Evolutionary conservation across 2,329 filamentous ascomycete genomes (phyloP).

Genomic region (Fusarium sp.): DNA sequence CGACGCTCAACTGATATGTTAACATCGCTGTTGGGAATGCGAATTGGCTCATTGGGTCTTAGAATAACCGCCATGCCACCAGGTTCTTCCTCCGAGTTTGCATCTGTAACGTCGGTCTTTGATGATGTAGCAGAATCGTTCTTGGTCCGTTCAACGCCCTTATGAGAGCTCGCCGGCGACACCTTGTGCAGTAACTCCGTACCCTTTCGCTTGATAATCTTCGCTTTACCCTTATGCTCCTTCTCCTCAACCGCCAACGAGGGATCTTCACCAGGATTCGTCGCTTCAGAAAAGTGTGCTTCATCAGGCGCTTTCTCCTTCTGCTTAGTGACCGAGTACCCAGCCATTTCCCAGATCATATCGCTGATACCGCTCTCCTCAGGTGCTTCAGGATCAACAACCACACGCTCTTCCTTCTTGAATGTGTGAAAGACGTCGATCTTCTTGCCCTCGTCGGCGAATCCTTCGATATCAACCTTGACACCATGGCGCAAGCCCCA

Average conservation of each 20-base stretch:
- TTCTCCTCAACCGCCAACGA: conserved; percentile 16
- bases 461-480: conserved; percentile 87
- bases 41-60: conserved; percentile 74
- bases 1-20: conserved; percentile 91
- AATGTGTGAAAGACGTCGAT: conserved; percentile 90
- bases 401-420: conserved; percentile 74
- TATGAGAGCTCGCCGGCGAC: conserved; percentile 37
- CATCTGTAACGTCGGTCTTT: conserved; percentile 34
- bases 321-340: conserved; percentile 49
- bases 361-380: conserved; percentile 63
- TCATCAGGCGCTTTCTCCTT: conserved; percentile 54
- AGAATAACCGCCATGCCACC: conserved; percentile 83
- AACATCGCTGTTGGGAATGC: conserved; percentile 84
- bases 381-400: conserved; percentile 71
- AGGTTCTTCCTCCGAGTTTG: conserved; percentile 58
- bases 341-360: conserved; percentile 67
- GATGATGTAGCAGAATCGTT: conserved; percentile 37
- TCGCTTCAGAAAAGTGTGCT: conserved; percentile 49
- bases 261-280: conserved; percentile 41
- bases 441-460: conserved; percentile 86
- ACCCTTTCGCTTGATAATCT: conserved; percentile 47
- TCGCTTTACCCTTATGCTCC: conserved; percentile 27
- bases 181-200: conserved; percentile 53
- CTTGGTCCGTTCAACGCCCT: conserved; percentile 40
- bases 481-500: conserved; percentile 92